Base-by-base conservation (phyloP, 2,329 filamentous ascomycete genomes). In the Diaporthe vexans region DNA sequence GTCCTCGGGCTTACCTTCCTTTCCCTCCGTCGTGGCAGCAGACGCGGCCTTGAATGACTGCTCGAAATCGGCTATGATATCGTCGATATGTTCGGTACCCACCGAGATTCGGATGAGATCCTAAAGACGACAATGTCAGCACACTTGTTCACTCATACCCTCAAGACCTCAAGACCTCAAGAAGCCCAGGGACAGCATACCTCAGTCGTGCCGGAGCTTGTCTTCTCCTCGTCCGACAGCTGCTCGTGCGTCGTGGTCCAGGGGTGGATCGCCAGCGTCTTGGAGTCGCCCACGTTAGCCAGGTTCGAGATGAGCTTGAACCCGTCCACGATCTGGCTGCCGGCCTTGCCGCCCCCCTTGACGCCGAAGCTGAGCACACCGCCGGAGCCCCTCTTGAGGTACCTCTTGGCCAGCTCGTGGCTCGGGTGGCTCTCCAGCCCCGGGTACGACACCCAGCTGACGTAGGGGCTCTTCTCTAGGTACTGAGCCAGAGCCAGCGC, bases 191-290 rank as follows among this genome's bases (percentile, higher is more conserved):
- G 17, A 24, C 33, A 58, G 73, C 83, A 79, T 81, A 91, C 90
- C 86, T 94, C 92, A 21, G 94, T 97, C 15, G 97, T 94, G 79
- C 96, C 96, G 29, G 94, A 96, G 81, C 86, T 91, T 69, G 89
- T 82, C 85, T 92, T 94, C 88, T 98, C 96, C 81, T 95, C 89
- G 40, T 96, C 93, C 33, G 88, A 91, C 74, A 98, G 88, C 86
- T 98, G 96, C 87, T 97, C 94, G 83, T 98, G 96, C 3, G 96
- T 98, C 3, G 96, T 98, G 8, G 92, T 94, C 94, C 95, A 98
- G 29, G 96, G 96, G 84, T 98, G 95, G 79, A 98, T 97, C 33
- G 95, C 95, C 76, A 98, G 87, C 9, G 95, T 97, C 90, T 98
- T 98, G 65, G 94, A 94, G 83, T 98, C 96, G 74, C 96, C 96